Evolutionary conservation across 768 basidiomycete species (phyloP).

Genomic region (Strobilomyces confusus): DNA sequence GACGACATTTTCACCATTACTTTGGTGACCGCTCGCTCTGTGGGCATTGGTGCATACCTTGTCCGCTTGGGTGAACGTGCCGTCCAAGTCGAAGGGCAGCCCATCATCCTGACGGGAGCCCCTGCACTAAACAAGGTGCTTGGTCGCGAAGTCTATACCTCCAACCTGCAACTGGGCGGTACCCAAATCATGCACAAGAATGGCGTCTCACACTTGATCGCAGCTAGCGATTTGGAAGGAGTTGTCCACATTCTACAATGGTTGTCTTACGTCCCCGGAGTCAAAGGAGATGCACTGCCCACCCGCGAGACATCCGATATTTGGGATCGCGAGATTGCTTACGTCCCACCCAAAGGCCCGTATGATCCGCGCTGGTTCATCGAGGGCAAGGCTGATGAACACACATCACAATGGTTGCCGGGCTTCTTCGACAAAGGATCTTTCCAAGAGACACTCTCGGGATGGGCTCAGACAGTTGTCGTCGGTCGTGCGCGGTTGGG

Average conservation of each 20-base stretch:
- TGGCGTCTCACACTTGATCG: constrained; percentile 95
- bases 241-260: constrained; percentile 92
- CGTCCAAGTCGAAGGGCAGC: constrained; percentile 98
- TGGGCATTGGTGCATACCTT: constrained; percentile 98
- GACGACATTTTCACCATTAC: constrained; percentile 99
- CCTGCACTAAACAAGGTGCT: constrained; percentile 97
- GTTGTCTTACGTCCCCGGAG: constrained; percentile 89
- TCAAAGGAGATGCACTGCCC: constrained; percentile 76
- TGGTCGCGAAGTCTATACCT: constrained; percentile 97
- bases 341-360: constrained; percentile 85
- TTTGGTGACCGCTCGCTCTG: constrained; percentile 95
- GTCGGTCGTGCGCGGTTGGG: constrained; percentile 94
- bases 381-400: constrained; percentile 88
- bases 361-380: constrained; percentile 99
- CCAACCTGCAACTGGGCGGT: constrained; percentile 96
- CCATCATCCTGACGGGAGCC: constrained; percentile 97
- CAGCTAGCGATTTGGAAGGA: constrained; percentile 92
- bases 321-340: constrained; percentile 93
- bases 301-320: constrained; percentile 66
- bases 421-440: constrained; percentile 98
- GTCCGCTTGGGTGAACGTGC: constrained; percentile 97
- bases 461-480: constrained; percentile 99
- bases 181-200: constrained; percentile 99
- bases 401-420: constrained; percentile 65
- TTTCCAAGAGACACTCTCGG: constrained; percentile 97